Conservation (phyloP, 306 rosid species). For the Cicer judaicum region DNA sequence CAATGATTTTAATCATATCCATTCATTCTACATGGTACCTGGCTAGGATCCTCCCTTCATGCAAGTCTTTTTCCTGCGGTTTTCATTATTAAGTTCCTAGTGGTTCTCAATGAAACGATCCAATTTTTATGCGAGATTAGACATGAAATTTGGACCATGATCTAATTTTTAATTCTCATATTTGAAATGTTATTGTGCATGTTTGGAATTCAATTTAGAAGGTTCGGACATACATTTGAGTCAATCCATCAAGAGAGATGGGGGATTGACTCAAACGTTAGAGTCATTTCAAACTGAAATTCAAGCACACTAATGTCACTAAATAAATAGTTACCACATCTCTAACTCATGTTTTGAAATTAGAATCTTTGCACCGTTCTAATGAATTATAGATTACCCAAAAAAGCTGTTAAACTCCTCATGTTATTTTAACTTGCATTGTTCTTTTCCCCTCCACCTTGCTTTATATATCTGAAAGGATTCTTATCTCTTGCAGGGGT, state of each 20-base stretch:
- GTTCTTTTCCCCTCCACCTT: background rate
- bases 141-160: constrained; percentile 41
- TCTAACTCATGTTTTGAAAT: background rate
- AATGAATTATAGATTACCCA: constrained; percentile 7
- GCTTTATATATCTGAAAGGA: constrained; percentile 16
- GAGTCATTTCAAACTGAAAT: too few relatives aligned
- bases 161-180: constrained; percentile 7
- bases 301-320: background rate
- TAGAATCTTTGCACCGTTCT: constrained; percentile 27
- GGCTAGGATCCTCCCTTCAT: background rate
- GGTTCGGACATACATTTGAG: background rate
- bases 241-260: too few relatives aligned
- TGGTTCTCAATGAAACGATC: constrained; percentile 20
- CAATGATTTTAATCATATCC: too few relatives aligned
- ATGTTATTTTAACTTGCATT: constrained; percentile 26
- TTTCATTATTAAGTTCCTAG: background rate
- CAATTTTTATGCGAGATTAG: constrained; percentile 30
- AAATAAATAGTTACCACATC: background rate
- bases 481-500: constrained; percentile 53
- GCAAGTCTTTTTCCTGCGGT: constrained; percentile 16
- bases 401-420: constrained; percentile 8
- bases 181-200: background rate
- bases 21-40: too few relatives aligned
- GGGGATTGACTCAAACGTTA: too few relatives aligned
- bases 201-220: too few relatives aligned